Base-by-base conservation (phyloP, 1,139 yeast genomes). In the Debaryomycetaceae sp. region DNA sequence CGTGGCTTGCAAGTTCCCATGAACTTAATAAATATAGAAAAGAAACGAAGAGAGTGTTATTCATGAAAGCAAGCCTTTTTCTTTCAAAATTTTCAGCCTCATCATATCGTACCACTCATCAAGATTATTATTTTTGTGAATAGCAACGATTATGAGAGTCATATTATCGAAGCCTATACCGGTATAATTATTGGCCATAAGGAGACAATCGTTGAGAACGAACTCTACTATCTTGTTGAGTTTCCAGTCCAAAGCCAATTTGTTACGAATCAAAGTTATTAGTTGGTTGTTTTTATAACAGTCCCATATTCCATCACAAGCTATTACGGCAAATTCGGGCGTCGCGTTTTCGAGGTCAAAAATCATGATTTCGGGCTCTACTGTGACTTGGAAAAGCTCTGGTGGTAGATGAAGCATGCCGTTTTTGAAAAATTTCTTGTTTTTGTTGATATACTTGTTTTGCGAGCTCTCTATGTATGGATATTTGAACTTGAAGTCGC, bases 231-330 rank as follows among this genome's bases (percentile, higher is more conserved):
- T 81, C 43, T 78, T 80, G 41, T 80, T 79, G 33, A 85, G 63
- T 49, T 71, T 76, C 68, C 82, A 73, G 1, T 85, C 89, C 36
- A 78, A 56, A 1, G 77, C 69, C 41, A 85, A 62, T 54, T 81
- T 78, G 51, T 80, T 78, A 54, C 88, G 71, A 41, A 86, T 78
- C 33, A 78, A 60, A 24, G 70, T 64, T 1, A 82, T 64, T 42
- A 86, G 58, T 43, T 81, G 78, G 42, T 70, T 72, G 51, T 83
- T 83, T 45, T 78, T 79, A 62, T 80, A 85, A 51, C 89, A 83
- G 58, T 85, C 93, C 91, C 90, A 85, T 33, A 85, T 80, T 22
- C 93, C 93, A 63, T 85, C 93, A 55, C 93, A 85, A 0, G 90
- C 91, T 42, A 84, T 56, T 1, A 85, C 76, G 20, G 84, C 54